Evolutionary conservation across 129 eudicot genomes (phyloP), one percentile per base, ranked within the genome.

Genomic region (Helichrysum umbraculigerum): DNA sequence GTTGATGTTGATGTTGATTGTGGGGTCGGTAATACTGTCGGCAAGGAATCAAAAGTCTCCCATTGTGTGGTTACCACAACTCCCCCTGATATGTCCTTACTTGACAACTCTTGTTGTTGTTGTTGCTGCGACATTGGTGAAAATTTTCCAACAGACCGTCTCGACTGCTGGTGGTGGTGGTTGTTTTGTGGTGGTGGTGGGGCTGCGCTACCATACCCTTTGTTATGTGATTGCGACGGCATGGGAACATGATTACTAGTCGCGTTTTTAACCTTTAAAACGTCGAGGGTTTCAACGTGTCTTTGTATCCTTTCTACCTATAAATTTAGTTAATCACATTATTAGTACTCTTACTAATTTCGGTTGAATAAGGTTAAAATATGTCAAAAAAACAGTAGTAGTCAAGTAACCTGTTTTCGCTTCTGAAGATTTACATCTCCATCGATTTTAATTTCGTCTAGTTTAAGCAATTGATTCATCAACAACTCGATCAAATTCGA

Each of bases 11-110:
- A 76, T 78, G 92, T 52, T 21, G 96, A 54, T 12, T 80, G 84
- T 41, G 82, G 73, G 66, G 84, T 79, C 33, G 68, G 58, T 44
- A 78, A 61, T 52, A 79, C 69, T 60, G 83, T 85, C 20, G 97
- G 92, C 34, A 83, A 65, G 3, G 92, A 77, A 80, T 94, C 99
- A 71, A 94, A 94, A 21, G 96, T 94, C 81, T 94, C 99, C 99
- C 99, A 94, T 52, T 94, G 89, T 21, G 99, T 94, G 65, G 99
- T 94, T 81, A 91, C 87, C 57, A 94, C 97, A 72, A 91, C 88
- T 25, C 86, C 68, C 32, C 79, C 82, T 10, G 96, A 83, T 58
- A 82, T 25, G 22, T 93, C 84, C 79, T 83, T 81, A 82, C 88
- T 80, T 20, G 88, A 68, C 22, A 84, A 73, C 66, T 83, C 84